phyloP scores from a whole-genome alignment of 495 filamentous ascomycete genomes.

The Xylaria telfairii region DNA sequence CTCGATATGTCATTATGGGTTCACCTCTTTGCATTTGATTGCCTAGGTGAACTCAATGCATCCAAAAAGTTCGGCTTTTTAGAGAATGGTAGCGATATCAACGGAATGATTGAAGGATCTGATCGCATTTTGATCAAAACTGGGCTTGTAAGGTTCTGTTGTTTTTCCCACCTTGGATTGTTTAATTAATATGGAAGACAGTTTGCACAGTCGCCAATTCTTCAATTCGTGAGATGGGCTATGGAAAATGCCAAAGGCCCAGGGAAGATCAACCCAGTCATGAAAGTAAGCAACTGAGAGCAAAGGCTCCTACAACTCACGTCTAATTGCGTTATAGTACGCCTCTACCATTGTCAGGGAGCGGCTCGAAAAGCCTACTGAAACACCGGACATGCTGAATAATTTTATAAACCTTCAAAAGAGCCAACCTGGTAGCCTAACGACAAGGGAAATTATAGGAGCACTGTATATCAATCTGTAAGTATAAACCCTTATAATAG shows the following conservation, averaged over 20 bases:
- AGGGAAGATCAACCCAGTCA: background rate
- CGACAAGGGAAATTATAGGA: background rate
- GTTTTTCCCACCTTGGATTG: background rate
- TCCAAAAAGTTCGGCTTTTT: slow-evolving; percentile 61
- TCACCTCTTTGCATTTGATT: slow-evolving; percentile 65
- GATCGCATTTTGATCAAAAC: background rate
- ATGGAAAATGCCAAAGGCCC: background rate
- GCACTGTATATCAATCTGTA: slow-evolving; percentile 6
- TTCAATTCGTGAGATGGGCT: background rate
- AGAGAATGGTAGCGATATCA: slow-evolving; percentile 43
- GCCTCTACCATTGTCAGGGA: background rate
- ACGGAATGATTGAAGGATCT: background rate
- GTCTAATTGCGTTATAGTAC: background rate
- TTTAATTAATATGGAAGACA: background rate
- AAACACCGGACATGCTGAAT: background rate
- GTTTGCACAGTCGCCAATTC: background rate
- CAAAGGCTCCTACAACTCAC: too few species aligned
- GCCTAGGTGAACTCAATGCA: slow-evolving; percentile 62
- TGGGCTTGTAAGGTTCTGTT: background rate
- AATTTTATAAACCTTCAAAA: background rate
- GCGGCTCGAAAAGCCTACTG: background rate
- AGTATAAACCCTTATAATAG: background rate
- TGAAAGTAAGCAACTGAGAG: background rate
- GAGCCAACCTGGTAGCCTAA: background rate
- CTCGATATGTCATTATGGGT: slow-evolving; percentile 61